These are phyloP conservation scores for Gautieria morchelliformis DNA, from an alignment of 768 basidiomycete genomes.

Conservation along the genomic window DNA sequence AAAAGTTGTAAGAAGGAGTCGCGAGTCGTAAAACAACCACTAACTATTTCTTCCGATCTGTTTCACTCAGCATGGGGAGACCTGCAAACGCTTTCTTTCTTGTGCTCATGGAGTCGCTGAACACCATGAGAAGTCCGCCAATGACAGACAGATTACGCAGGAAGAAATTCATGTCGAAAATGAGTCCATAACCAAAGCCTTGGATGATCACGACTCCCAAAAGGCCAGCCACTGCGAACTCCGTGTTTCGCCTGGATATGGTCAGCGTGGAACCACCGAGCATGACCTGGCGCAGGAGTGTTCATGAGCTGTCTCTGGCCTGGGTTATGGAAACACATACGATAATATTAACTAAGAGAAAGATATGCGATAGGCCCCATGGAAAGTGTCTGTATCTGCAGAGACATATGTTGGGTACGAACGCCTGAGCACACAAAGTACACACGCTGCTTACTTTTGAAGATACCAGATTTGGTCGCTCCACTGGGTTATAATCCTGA, in stretches of 20 bases:
- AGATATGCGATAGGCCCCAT: constrained; percentile 90
- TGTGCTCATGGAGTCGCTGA: constrained; percentile 88
- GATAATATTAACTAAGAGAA: constrained; percentile 84
- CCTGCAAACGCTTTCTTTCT: constrained; percentile 87
- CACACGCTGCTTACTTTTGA: constrained; percentile 58
- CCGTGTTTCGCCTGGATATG: constrained; percentile 79
- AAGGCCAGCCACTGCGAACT: constrained; percentile 84
- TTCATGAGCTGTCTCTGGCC: not conserved
- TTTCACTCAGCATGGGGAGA: constrained; percentile 82
- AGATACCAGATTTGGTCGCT: constrained; percentile 97
- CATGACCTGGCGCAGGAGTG: constrained; percentile 59
- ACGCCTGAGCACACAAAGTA: not conserved
- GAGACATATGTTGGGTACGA: not conserved
- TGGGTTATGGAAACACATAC: constrained; percentile 41
- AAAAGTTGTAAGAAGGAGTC: not conserved
- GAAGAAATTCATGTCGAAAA: constrained; percentile 99
- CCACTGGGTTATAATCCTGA: constrained; percentile 93
- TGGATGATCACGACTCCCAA: constrained; percentile 88
- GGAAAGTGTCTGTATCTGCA: constrained; percentile 88
- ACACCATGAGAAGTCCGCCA: constrained; percentile 98
- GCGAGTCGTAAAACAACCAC: constrained; percentile 19
- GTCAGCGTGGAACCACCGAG: constrained; percentile 72
- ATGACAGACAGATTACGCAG: constrained; percentile 97
- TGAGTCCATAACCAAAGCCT: constrained; percentile 97
- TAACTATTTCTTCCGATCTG: constrained; percentile 96